These are phyloP conservation scores for Candida bentonensis DNA, from an alignment of 805 yeast genomes.

Conservation along the genomic window DNA sequence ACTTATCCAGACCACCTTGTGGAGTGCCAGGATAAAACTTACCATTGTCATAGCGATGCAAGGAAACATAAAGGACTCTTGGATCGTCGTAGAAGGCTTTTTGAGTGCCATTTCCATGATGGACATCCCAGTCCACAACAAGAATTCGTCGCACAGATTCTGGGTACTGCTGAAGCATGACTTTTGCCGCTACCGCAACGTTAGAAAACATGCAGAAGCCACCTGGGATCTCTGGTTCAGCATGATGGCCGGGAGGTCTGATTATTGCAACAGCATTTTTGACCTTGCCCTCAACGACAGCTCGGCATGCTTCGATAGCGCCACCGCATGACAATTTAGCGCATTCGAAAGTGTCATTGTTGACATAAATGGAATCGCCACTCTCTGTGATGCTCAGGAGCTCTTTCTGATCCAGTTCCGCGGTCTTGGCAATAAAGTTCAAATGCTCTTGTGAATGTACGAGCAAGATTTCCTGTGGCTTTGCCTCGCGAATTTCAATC, in stretches of 20 bases:
- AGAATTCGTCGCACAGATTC: constrained; percentile 75
- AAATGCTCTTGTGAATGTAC: constrained; percentile 80
- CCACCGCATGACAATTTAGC: constrained; percentile 96
- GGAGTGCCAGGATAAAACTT: constrained; percentile 88
- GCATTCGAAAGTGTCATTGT: constrained; percentile 74
- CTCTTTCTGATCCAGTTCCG: constrained; percentile 61
- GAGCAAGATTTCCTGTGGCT: constrained; percentile 66
- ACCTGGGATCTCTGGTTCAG: constrained; percentile 94
- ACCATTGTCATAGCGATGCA: constrained; percentile 88
- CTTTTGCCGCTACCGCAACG: constrained; percentile 93
- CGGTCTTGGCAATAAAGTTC: constrained; percentile 59
- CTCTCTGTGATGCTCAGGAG: constrained; percentile 71
- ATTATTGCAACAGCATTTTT: constrained; percentile 89
- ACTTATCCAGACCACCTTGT: constrained; percentile 67
- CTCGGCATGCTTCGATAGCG: constrained; percentile 87
- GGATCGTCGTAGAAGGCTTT: constrained; percentile 82
- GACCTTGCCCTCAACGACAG: constrained; percentile 85
- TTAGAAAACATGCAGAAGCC: constrained; percentile 94
- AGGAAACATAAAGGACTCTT: constrained; percentile 75
- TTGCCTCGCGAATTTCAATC: constrained; percentile 83
- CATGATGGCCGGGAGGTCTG: constrained; percentile 99
- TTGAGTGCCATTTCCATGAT: constrained; percentile 98
- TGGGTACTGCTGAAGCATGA: constrained; percentile 67
- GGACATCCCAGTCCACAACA: constrained; percentile 95
- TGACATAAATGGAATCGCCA: constrained; percentile 91